phyloP scores from a whole-genome alignment of 805 yeast genomes.

The Saccharomycopsis synnaedendra region DNA sequence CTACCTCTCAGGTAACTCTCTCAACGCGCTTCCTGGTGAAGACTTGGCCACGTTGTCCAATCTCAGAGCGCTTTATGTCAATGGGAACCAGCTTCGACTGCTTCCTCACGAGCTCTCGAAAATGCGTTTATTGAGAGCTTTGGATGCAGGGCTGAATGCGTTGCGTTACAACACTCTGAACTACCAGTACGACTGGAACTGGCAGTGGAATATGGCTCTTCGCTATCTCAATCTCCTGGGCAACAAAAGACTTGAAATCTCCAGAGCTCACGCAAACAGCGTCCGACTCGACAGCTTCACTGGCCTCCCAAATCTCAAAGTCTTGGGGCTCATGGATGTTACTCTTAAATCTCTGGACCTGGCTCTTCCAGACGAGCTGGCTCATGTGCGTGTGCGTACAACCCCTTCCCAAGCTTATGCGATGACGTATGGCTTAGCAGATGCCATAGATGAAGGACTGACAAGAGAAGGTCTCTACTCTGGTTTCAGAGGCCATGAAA shows the following conservation, averaged over 20 bases:
- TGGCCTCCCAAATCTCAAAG: conserved; percentile 54
- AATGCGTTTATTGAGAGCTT: conserved; percentile 46
- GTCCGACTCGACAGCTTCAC: conserved; percentile 47
- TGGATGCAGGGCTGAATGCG: conserved; percentile 88
- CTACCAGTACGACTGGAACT: conserved; percentile 96
- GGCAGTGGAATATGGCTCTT: conserved; percentile 75
- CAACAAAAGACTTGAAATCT: conserved; percentile 79
- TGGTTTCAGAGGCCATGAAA: conserved; percentile 74
- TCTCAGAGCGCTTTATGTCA: conserved; percentile 54
- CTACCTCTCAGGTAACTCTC: conserved; percentile 72
- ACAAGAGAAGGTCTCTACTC: conserved; percentile 81
- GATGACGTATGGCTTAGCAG: conserved; percentile 86
- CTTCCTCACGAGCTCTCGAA: conserved; percentile 82
- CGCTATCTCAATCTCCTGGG: conserved; percentile 84
- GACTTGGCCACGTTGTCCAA: conserved; percentile 53
- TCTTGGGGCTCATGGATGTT: conserved; percentile 88
- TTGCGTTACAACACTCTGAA: conserved; percentile 87
- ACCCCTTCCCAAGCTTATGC: conserved; percentile 70
- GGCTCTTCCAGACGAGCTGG: conserved; percentile 78
- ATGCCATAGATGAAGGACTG: conserved; percentile 61
- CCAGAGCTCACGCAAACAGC: not conserved
- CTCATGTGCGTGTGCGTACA: conserved; percentile 77
- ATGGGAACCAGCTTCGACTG: conserved; percentile 76
- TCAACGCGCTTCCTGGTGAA: conserved; percentile 75
- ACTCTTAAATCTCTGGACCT: conserved; percentile 65